phyloP scores from a whole-genome alignment of 2,329 filamentous ascomycete species.

The Diaporthe destruens region DNA sequence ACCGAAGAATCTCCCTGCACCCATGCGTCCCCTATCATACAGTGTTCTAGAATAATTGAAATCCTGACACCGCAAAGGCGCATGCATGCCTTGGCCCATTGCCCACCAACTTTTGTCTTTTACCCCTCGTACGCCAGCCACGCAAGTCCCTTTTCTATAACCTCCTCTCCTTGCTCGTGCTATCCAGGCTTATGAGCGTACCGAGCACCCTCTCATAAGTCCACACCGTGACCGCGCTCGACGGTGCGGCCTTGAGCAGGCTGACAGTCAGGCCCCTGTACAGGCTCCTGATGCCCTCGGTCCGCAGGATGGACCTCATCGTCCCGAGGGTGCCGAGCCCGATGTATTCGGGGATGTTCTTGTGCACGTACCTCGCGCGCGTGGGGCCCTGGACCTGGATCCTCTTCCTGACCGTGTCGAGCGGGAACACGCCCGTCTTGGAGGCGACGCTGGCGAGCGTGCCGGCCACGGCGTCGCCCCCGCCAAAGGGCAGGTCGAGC shows the following conservation, averaged over 20 bases:
- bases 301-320: slow-evolving; percentile 74
- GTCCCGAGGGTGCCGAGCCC: slow-evolving; percentile 72
- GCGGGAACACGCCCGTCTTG: slow-evolving; percentile 91
- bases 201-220: slow-evolving; percentile 85
- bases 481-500: slow-evolving; percentile 75
- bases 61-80: slow-evolving; percentile 1
- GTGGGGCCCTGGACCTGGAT: slow-evolving; percentile 96
- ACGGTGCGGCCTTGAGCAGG: slow-evolving; percentile 92
- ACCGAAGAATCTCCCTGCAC: background rate
- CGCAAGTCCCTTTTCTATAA: slow-evolving; percentile 1
- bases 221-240: slow-evolving; percentile 93
- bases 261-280: slow-evolving; percentile 92
- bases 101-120: background rate
- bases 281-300: slow-evolving; percentile 82
- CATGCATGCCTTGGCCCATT: background rate
- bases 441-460: slow-evolving; percentile 82
- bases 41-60: background rate
- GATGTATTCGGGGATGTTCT: slow-evolving; percentile 87
- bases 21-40: background rate
- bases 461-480: slow-evolving; percentile 86
- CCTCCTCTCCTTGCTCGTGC: slow-evolving; percentile 41
- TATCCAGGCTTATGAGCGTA: slow-evolving; percentile 61
- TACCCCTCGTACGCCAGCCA: slow-evolving; percentile 10
- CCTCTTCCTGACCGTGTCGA: slow-evolving; percentile 92
- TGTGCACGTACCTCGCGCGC: slow-evolving; percentile 80